Conservation (phyloP, 805 yeast genomes). For the Lachancea waltii region DNA sequence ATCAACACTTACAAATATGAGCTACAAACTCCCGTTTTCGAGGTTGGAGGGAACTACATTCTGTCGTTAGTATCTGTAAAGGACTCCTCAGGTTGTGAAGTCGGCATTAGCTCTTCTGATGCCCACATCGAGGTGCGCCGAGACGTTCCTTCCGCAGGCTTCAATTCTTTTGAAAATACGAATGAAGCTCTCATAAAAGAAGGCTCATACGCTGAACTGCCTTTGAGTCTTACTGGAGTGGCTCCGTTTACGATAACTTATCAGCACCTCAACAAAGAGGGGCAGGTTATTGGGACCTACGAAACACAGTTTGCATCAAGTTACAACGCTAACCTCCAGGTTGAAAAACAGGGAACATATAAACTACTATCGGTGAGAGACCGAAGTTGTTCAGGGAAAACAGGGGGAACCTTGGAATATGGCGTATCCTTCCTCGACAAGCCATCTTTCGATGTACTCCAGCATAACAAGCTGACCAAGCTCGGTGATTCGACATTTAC, state of each 20-base stretch:
- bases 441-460: conserved; percentile 39
- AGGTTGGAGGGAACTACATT: conserved; percentile 66
- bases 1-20: conserved; percentile 34
- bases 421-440: conserved; percentile 40
- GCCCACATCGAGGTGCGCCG: conserved; percentile 61
- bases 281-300: conserved; percentile 22
- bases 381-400: conserved; percentile 45
- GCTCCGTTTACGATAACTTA: conserved; percentile 43
- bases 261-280: conserved; percentile 29
- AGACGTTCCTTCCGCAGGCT: conserved; percentile 56
- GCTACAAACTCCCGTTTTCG: conserved; percentile 50
- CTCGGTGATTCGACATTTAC: conserved; percentile 23
- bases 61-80: conserved; percentile 56
- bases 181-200: conserved; percentile 44
- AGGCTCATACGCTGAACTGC: conserved; percentile 54
- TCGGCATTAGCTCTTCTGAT: conserved; percentile 59
- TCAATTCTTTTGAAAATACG: conserved; percentile 36
- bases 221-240: conserved; percentile 53
- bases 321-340: conserved; percentile 33
- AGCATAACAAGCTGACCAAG: conserved; percentile 26
- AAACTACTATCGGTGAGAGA: conserved; percentile 41
- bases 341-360: conserved; percentile 43
- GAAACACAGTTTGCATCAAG: conserved; percentile 21
- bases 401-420: conserved; percentile 33
- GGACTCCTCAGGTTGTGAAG: conserved; percentile 76